A percentile compares a stretch with the other conserved stretches of the same genome.
These are phyloP conservation scores for Lenzites betulinus DNA, from an alignment of 768 basidiomycete species.

Conservation along the genomic window DNA sequence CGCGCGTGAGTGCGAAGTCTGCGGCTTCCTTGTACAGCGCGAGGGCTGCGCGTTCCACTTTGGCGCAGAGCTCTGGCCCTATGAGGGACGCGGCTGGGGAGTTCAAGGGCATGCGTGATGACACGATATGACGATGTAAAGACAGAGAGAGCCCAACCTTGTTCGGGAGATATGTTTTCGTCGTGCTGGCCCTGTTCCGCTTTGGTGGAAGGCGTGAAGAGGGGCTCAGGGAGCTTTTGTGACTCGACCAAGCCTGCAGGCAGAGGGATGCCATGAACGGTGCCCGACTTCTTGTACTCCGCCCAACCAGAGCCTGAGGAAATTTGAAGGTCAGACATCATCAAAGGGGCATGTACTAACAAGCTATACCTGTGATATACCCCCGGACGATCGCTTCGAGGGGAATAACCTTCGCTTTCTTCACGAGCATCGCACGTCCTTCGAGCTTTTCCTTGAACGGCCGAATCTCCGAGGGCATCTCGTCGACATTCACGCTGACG, in stretches of 20 bases:
- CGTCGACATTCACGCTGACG: conserved; percentile 70
- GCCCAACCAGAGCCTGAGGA: conserved; percentile 88
- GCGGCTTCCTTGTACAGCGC: conserved; percentile 75
- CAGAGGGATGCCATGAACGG: conserved; percentile 83
- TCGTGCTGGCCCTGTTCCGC: conserved; percentile 93
- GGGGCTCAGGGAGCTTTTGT: conserved; percentile 73
- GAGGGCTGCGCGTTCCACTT: conserved; percentile 61
- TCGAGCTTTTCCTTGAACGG: conserved; percentile 76
- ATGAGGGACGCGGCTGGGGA: conserved; percentile 61
- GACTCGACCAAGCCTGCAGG: conserved; percentile 83
- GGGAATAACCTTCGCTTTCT: conserved; percentile 84
- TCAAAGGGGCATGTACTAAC: no score
- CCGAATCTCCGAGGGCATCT: conserved; percentile 81
- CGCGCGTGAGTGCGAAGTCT: conserved; percentile 67
- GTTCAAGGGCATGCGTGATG: neutral
- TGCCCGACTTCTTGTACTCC: conserved; percentile 87
- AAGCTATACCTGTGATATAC: conserved; percentile 88
- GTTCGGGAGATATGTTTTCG: conserved; percentile 97
- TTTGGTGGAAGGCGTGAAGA: conserved; percentile 98
- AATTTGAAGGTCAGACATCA: no score
- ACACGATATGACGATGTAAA: neutral
- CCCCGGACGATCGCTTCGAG: conserved; percentile 96
- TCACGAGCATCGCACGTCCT: conserved; percentile 89
- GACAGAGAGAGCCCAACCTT: conserved; percentile 53
- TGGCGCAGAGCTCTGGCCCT: conserved; percentile 62